phyloP scores from a whole-genome alignment of 768 basidiomycete species.

The Leucosporidium creatinivorum region DNA sequence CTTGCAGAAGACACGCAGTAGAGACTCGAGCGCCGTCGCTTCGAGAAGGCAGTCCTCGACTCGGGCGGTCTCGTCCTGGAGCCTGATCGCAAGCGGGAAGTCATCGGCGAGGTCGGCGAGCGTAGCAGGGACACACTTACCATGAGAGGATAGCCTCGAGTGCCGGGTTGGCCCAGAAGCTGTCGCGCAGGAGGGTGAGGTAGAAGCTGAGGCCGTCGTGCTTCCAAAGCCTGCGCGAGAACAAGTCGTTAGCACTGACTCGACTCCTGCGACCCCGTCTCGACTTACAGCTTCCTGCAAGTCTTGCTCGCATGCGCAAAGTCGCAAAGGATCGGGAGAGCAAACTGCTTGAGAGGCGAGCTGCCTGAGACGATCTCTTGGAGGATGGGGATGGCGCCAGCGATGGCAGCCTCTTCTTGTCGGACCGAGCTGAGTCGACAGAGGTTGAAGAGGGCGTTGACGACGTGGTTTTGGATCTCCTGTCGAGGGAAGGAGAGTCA shows the following conservation, averaged over 20 bases:
- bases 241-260: neutral
- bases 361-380: slow-evolving; percentile 78
- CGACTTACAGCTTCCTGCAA: slow-evolving; percentile 58
- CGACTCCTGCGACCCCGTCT: too few relatives aligned
- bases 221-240: slow-evolving; percentile 51
- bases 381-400: slow-evolving; percentile 85
- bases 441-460: slow-evolving; percentile 95
- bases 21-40: slow-evolving; percentile 54
- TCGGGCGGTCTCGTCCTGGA: slow-evolving; percentile 88
- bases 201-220: slow-evolving; percentile 82
- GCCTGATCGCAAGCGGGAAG: slow-evolving; percentile 48
- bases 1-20: slow-evolving; percentile 71
- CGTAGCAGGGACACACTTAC: slow-evolving; percentile 45
- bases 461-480: slow-evolving; percentile 96
- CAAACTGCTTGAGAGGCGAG: slow-evolving; percentile 94
- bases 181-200: slow-evolving; percentile 66
- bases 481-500: slow-evolving; percentile 40
- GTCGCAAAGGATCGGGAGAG: slow-evolving; percentile 91
- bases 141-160: slow-evolving; percentile 85
- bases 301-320: slow-evolving; percentile 91
- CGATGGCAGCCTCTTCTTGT: slow-evolving; percentile 94
- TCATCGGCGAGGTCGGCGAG: neutral
- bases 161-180: slow-evolving; percentile 86
- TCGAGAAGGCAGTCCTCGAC: slow-evolving; percentile 83
- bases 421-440: slow-evolving; percentile 88